Evolutionary conservation across 306 rosid genomes (phyloP), one percentile per base, ranked within the genome.

Genomic region (Vigna unguiculata): DNA sequence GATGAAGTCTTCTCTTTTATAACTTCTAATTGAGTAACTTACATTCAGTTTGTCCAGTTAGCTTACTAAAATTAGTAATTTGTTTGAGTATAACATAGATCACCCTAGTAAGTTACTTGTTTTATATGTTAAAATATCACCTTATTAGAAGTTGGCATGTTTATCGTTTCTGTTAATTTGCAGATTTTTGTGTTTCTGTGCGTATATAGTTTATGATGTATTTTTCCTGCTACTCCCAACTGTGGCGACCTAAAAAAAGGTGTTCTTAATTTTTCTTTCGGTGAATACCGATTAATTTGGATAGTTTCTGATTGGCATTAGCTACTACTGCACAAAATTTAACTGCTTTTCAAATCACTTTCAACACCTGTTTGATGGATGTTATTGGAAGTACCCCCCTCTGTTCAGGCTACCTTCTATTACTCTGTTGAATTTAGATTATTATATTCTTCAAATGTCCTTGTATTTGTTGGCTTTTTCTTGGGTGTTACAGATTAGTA

Each of bases 291-390:
- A 25, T 49, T 20, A 25, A 12, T 78, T 62, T 73, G 68, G 15
- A 58, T 46, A 8, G 40, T 20, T 66, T 51, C 58, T 36, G 54
- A 78, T 72, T 73, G 86, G 6, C 52, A 51, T 55, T 32, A 19
- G 46, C 38, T 38, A 15, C 51, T 19, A 15, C 3, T 30, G 7
- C 52, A n/a, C 36, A 49, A 63, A 62, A 14, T 49, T 34, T 36
- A 51, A 36, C 16, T 65, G 46, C 65, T 55, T 54, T 19, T 16
- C 43, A 8, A 30, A 64, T 19, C 70, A 20, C 40, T 8, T 2
- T 21, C 8, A 32, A 24, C 55, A 69, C 45, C 19, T 17, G 28
- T 77, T 24, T 38, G 48, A 25, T 73, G 53, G 55, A 73, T 47
- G 52, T 45, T 21, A 47, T 71, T 21, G 43, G 36, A 71, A 8